phyloP scores from a whole-genome alignment of 805 yeast species.

The Lachancea dasiensis region DNA sequence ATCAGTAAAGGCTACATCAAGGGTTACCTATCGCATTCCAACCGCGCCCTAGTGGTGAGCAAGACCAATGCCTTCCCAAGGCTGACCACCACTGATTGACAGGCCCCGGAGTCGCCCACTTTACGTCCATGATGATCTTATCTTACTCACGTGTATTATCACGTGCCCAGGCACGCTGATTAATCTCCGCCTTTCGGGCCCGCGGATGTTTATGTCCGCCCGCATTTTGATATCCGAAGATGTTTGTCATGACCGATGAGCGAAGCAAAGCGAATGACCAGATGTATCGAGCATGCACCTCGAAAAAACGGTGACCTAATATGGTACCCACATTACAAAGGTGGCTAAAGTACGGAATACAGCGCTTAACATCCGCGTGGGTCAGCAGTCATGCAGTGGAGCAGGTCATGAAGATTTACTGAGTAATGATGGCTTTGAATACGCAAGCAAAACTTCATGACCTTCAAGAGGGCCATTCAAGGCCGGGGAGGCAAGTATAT shows the following conservation, averaged over 20 bases:
- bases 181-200: too few species aligned
- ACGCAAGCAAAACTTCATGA: too few species aligned
- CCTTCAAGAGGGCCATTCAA: too few species aligned
- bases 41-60: constrained; percentile 67
- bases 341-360: background rate
- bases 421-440: too few species aligned
- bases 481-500: too few species aligned
- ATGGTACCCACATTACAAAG: background rate
- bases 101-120: too few species aligned
- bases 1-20: constrained; percentile 57
- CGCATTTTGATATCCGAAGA: too few species aligned
- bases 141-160: too few species aligned
- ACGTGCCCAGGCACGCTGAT: too few species aligned
- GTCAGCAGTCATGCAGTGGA: background rate
- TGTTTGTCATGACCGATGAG: too few species aligned
- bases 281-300: background rate
- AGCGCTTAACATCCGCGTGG: background rate
- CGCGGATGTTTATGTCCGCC: too few species aligned
- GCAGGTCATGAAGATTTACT: background rate
- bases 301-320: background rate
- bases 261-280: background rate
- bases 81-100: constrained; percentile 12
- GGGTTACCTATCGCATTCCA: constrained; percentile 77
- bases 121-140: too few species aligned
- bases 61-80: constrained; percentile 68